Percentiles rank a stretch among this genome's conserved stretches.
Conservation (phyloP, 1,284 basidiomycete genomes). For the Thelephora terrestris region DNA sequence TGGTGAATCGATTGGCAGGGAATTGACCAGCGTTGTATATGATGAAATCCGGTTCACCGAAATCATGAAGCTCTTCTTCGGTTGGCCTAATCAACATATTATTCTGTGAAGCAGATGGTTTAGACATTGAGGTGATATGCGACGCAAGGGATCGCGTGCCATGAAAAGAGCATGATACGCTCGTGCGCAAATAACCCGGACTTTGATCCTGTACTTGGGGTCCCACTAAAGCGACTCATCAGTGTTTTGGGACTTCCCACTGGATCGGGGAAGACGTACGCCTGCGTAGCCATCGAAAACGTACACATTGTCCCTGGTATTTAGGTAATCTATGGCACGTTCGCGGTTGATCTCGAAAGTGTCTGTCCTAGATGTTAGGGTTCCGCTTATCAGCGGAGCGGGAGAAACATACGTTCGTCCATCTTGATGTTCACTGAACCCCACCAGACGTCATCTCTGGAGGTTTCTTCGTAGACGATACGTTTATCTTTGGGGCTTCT, state of each 20-base stretch:
- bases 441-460: conserved; percentile 99
- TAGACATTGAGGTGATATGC: conserved; percentile 1
- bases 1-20: conserved; percentile 99
- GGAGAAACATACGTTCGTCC: conserved; percentile 68
- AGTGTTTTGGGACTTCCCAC: not conserved
- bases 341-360: conserved; percentile 99
- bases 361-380: conserved; percentile 40
- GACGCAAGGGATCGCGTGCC: conserved; percentile 42
- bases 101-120: conserved; percentile 43
- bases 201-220: conserved; percentile 99
- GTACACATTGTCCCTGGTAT: conserved; percentile 98
- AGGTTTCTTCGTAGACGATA: conserved; percentile 96
- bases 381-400: not conserved
- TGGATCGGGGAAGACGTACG: conserved; percentile 29
- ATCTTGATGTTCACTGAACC: conserved; percentile 99
- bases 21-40: conserved; percentile 99
- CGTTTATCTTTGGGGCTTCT: conserved; percentile 99
- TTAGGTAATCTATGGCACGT: conserved; percentile 98
- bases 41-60: conserved; percentile 99
- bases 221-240: conserved; percentile 61
- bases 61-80: conserved; percentile 86
- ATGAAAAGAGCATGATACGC: conserved; percentile 99
- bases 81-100: conserved; percentile 99
- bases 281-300: conserved; percentile 98
- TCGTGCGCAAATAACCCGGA: conserved; percentile 96